A percentile compares a stretch with the other conserved stretches of the same genome.
phyloP scores from a whole-genome alignment of 106 monocot species.

The Phalaenopsis aphrodite region DNA sequence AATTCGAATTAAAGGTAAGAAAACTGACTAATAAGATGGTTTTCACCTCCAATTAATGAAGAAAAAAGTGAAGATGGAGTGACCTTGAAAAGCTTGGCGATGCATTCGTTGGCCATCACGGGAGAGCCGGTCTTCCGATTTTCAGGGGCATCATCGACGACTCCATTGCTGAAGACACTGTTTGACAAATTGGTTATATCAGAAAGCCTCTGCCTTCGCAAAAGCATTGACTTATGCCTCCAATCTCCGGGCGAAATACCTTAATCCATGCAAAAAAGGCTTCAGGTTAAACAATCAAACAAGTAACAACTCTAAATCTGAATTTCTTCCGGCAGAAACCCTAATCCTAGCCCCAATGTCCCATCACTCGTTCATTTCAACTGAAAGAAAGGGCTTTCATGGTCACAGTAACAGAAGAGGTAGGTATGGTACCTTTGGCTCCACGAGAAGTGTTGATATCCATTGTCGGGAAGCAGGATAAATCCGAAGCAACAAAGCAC shows the following conservation, averaged over 20 bases:
- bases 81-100: conserved; percentile 26
- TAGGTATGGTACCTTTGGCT: not conserved
- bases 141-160: conserved; percentile 3
- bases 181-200: conserved; percentile 39
- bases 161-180: not conserved
- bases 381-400: not conserved
- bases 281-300: not conserved
- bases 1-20: not conserved
- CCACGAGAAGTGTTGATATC: not conserved
- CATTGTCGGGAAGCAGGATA: not conserved
- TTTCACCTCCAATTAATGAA: not conserved
- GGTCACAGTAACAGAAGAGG: not conserved
- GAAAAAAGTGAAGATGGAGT: not conserved
- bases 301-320: not conserved
- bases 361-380: not conserved
- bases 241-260: conserved; percentile 5
- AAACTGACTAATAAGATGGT: not conserved
- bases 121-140: not conserved
- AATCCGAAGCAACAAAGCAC: not conserved
- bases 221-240: conserved; percentile 11
- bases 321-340: not conserved
- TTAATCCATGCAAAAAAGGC: not conserved
- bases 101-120: conserved; percentile 18
- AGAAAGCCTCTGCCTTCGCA: conserved; percentile 29
- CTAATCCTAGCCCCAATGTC: not conserved